phyloP scores from a whole-genome alignment of 1,284 basidiomycete species.

The Pterulicium gracile region DNA sequence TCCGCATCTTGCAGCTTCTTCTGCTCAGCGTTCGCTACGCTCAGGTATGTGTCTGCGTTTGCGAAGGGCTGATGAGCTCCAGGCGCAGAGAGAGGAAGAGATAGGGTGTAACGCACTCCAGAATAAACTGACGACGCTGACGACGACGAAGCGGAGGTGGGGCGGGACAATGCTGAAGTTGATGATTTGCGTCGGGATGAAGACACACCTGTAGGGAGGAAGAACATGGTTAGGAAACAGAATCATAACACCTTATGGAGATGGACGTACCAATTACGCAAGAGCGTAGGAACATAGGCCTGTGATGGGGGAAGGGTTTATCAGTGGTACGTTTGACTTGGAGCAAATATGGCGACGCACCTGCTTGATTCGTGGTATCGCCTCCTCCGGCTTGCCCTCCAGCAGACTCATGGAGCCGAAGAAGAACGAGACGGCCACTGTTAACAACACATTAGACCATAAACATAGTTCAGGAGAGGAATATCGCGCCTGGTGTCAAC shows the following conservation, averaged over 20 bases:
- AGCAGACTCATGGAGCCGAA: conserved; percentile 65
- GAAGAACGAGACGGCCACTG: conserved; percentile 62
- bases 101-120: conserved; percentile 56
- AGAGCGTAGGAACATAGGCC: conserved; percentile 58
- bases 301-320: conserved; percentile 15
- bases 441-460: too few relatives aligned
- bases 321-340: conserved; percentile 1
- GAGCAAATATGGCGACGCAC: conserved; percentile 22
- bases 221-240: conserved; percentile 3
- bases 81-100: conserved; percentile 12
- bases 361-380: conserved; percentile 39
- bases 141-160: conserved; percentile 69
- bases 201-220: conserved; percentile 47
- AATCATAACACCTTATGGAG: not conserved
- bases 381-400: conserved; percentile 58
- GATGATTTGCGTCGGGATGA: conserved; percentile 70
- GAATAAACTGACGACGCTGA: conserved; percentile 74
- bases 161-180: conserved; percentile 76
- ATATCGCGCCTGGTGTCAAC: conserved; percentile 47
- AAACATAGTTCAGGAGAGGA: too few relatives aligned
- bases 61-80: conserved; percentile 10
- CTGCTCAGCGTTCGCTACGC: conserved; percentile 27
- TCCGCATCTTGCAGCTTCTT: not conserved
- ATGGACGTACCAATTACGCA: conserved; percentile 56
- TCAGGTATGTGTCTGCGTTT: conserved; percentile 36